Base-by-base conservation (phyloP, 164 flowering plant genomes). In the Vitis riparia region DNA sequence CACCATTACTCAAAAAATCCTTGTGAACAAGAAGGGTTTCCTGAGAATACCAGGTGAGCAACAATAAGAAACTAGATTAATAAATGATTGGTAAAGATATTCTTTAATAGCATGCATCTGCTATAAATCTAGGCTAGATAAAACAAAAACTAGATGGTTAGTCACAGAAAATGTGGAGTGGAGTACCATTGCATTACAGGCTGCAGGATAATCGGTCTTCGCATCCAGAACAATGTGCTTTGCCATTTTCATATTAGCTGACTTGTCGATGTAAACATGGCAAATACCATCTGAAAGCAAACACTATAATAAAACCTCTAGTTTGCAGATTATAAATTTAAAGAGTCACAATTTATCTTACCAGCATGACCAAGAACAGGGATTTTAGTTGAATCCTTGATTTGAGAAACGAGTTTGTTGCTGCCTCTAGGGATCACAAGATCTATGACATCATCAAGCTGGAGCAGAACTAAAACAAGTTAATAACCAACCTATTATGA, bases 371-470 rank as follows among this genome's bases (percentile, higher is more conserved):
- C 98, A 51, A 91, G 87, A 76, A 91, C 97, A 62, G 98, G 97
- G 78, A 93, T 93, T 78, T 89, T 93, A 37, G 97, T 93, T n/a
- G 87, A 79, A 37, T 82, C 82, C 81, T 90, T 91, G 56, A 93
- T 91, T 79, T 91, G 90, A 71, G 93, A 82, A 71, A 93, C 98
- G 64, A 91, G 92, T 77, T 83, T 85, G 72, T 90, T 91, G 80
- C 95, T 91, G 73, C 98, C 98, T 78, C 98, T 87, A 51, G 98
- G 98, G 69, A 93, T 89, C 64, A 93, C 97, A 59, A 93, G 92
- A 80, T 93, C 98, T 69, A 93, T 91, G 19, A 93, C 98, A 87
- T 93, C 95, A 81, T 91, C 97, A 74, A 87, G 89, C 98, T 93
- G 89, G 32, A 65, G 13, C 13, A 78, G 51, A 74, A 62, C 3